Evolutionary conservation across 768 basidiomycete species (phyloP), one percentile per base, ranked within the genome.

Genomic region (Kwoniella sp.): DNA sequence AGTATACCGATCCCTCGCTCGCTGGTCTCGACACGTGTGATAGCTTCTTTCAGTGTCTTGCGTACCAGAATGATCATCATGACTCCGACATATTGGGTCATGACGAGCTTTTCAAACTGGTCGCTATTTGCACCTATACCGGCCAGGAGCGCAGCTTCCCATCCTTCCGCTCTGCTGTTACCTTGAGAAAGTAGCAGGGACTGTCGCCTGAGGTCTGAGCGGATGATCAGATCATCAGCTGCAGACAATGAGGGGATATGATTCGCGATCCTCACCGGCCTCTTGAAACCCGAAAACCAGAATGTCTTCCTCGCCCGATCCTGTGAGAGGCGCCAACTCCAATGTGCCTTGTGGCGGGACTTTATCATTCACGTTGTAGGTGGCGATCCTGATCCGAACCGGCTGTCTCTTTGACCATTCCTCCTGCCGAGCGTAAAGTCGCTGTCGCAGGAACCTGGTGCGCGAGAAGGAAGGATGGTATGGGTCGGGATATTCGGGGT

Each of bases 301-400:
- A 1, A 70, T n/a, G 47, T 70, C 68, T n/a, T 63, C 62, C 29
- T 59, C 51, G 1, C 65, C 68, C 8, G 48, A 31, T 25, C 65
- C 65, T 2, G 53, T 63, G 8, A 67, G 36, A 12, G 60, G 48
- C 15, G 39, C 43, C 2, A 70, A 44, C 28, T 67, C 65, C 11
- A 31, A 50, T 11, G 65, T 60, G 4, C 57, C 60, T 10, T 47
- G 41, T 5, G 65, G 68, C 7, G 68, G 68, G 6, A 70, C 43
- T 27, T 57, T 58, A 28, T 70, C 68, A 43, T 70, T 70, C 11
- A 70, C 68, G 31, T 70, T 70, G 43, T 65, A 70, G 2, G 68
- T 70, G 3, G 53, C 56, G 22, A 62, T 34, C 5, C 68, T 63
- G 12, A 70, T 57, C 23, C 63, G 67, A 15, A 64, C 27, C 23